Base-by-base conservation (phyloP, 139 green algal genomes). In the Micractinium sp. region DNA sequence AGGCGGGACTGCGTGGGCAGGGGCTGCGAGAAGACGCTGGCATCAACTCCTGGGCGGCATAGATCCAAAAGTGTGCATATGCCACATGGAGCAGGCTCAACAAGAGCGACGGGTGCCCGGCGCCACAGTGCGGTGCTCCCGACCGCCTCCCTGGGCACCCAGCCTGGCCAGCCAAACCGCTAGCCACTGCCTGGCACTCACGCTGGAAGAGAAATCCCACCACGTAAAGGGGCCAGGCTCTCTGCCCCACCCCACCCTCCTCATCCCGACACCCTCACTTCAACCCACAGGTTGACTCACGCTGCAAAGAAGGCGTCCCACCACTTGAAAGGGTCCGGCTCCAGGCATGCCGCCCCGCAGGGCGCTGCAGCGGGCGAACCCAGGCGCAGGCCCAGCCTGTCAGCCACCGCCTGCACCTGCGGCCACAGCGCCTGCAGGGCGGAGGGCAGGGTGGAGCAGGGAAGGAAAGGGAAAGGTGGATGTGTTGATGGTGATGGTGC, bases 291-390 rank as follows among this genome's bases (percentile, higher is more conserved):
- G 23, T 27, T 33, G 31, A 16, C 78, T 66, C 78, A 83, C 56
- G 29, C 36, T 5, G 60, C 73, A 79, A 91, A 91, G 82, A 91
- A 91, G 38, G 69, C 73, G 67, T 91, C 88, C 76, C 56, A 88
- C 88, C 81, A 91, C 20, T 53, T 29, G 31, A 91, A 91, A n/a
- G 88, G 88, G 56, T 85, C 61, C 15, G 80, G 36, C 1, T 25
- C 38, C 1, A 85, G 29, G 79, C 88, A 91, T 16, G 80, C 36
- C 36, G 63, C 63, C 31, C 88, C 88, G 79, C 88, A 91, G 16
- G 88, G 88, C 0, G 74, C 82, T 15, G 88, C 73, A 15, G 88
- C 78, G 0, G 88, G 88, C 1, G 82, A 63, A 25, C 88, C 88
- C 33, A 91, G 56, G 2, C 71, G 67, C 25, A 91, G 53, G 27